Base-by-base conservation (phyloP, 2,329 filamentous ascomycete genomes). In the Macrophomina phaseolina region DNA sequence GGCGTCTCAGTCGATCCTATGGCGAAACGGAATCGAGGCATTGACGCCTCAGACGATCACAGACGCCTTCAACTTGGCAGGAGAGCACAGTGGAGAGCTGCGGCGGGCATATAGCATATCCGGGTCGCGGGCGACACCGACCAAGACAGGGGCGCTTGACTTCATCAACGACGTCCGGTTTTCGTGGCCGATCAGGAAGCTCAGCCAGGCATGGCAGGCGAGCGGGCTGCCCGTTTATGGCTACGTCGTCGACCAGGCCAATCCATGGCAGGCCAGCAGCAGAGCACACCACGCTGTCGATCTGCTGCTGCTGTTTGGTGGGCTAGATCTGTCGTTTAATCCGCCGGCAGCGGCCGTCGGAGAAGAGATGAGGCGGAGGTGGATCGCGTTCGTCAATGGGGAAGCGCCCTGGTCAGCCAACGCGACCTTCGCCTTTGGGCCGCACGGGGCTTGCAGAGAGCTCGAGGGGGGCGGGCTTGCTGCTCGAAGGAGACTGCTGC, bases 271-370 rank as follows among this genome's bases (percentile, higher is more conserved):
- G 60, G 64, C 77, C 0, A 83, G 81, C 0, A 80, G 77, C 8
- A 75, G 82, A 0, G 74, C 82, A 2, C 82, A 84, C 46, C 82
- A 84, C 67, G 82, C 80, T 0, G 79, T 84, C 2, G 82, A 84
- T 68, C 71, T 84, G 4, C 66, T 84, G 1, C 77, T 82, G 8
- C 69, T 84, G 0, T 84, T 84, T 32, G 80, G 76, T 0, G 78
- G 78, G 0, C 69, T 81, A 4, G 79, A 82, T 63, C 65, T 82
- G 0, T 73, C 73, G 0, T 77, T 77, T 28, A 76, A 77, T 1
- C 73, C 72, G 0, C 70, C 73, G 1, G 80, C 81, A 3, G 69
- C 76, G 2, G 65, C 53, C 0, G 74, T 79, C 12, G 76, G 79
- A 0, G 61, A 70, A 32, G 75, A 78, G 8, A 78, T 83, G 77